A percentile compares a stretch with the other conserved stretches of the same genome.
These are phyloP conservation scores for Gryganskiella cystojenkinii DNA, from an alignment of 192 early-diverging fungal species.

Conservation along the genomic window DNA sequence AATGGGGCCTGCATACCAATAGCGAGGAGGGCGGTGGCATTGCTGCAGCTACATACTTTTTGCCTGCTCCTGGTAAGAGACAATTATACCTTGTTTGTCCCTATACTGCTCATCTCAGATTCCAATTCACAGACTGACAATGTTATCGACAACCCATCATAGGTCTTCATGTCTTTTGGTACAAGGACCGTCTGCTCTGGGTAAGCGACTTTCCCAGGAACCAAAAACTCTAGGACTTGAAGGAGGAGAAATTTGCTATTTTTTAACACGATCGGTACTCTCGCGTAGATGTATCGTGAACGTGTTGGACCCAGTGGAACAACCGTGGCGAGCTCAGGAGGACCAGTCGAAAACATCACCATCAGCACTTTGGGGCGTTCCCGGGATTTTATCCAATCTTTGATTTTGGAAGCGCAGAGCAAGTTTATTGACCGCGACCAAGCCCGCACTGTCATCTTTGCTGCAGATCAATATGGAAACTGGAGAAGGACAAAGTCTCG, in stretches of 20 bases:
- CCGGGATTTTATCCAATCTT: slow-evolving; percentile 56
- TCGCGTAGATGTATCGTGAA: slow-evolving; percentile 44
- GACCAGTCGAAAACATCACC: slow-evolving; percentile 58
- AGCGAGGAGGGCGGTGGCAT: slow-evolving; percentile 34
- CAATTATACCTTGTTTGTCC: neutral
- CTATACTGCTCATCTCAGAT: no score
- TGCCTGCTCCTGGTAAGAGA: slow-evolving; percentile 64
- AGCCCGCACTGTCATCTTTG: slow-evolving; percentile 70
- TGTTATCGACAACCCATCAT: neutral
- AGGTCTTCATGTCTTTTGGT: slow-evolving; percentile 69
- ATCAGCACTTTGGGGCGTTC: slow-evolving; percentile 67
- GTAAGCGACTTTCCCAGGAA: slow-evolving; percentile 19
- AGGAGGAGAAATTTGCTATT: neutral
- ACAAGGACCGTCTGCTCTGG: slow-evolving; percentile 60
- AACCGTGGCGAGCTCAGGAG: slow-evolving; percentile 36
- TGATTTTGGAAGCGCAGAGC: slow-evolving; percentile 66
- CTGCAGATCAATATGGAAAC: slow-evolving; percentile 75
- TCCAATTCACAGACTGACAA: neutral
- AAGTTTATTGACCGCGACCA: slow-evolving; percentile 68
- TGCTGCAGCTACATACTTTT: slow-evolving; percentile 60
- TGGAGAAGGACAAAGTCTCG: slow-evolving; percentile 60
- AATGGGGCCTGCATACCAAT: no score
- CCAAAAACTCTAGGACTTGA: neutral
- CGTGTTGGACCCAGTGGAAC: slow-evolving; percentile 36
- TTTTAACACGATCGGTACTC: neutral